Conservation (phyloP, 805 yeast species). For the Sugiyamaella chiloensis region DNA sequence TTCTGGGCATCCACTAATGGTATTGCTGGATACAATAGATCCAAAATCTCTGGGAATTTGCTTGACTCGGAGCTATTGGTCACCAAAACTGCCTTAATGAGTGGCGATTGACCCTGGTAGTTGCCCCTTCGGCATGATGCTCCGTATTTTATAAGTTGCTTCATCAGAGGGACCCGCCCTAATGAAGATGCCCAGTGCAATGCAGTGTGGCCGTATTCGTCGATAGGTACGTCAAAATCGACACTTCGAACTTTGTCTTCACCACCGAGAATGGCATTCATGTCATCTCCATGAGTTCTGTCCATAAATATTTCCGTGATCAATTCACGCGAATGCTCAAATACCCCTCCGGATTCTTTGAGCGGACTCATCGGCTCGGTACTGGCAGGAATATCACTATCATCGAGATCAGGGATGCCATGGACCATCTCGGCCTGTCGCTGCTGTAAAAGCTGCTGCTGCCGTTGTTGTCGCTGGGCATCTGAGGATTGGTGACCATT, state of each 20-base stretch:
- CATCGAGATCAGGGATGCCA: constrained; percentile 20
- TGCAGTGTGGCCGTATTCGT: constrained; percentile 89
- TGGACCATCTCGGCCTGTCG: constrained; percentile 5
- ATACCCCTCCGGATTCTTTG: constrained; percentile 21
- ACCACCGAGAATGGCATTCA: constrained; percentile 32
- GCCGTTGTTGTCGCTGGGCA: not conserved
- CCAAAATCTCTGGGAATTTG: constrained; percentile 67
- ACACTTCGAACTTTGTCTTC: constrained; percentile 39
- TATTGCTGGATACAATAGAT: constrained; percentile 71
- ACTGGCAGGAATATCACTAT: constrained; percentile 20
- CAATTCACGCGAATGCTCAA: constrained; percentile 41
- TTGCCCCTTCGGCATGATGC: constrained; percentile 72
- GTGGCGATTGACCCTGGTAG: constrained; percentile 80
- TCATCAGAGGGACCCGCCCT: constrained; percentile 70
- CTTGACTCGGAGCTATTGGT: constrained; percentile 79
- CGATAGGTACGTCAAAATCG: constrained; percentile 80
- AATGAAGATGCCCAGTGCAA: constrained; percentile 95
- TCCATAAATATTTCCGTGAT: constrained; percentile 53
- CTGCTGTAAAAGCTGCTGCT: not conserved
- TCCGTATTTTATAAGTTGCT: constrained; percentile 61
- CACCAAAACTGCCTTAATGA: constrained; percentile 78
- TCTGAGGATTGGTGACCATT: too few species aligned
- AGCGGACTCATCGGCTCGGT: constrained; percentile 45
- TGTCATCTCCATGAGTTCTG: constrained; percentile 34
- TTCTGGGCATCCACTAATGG: constrained; percentile 63